Conservation (phyloP, 2,329 filamentous ascomycete genomes). For the Diaporthe nobilis region DNA sequence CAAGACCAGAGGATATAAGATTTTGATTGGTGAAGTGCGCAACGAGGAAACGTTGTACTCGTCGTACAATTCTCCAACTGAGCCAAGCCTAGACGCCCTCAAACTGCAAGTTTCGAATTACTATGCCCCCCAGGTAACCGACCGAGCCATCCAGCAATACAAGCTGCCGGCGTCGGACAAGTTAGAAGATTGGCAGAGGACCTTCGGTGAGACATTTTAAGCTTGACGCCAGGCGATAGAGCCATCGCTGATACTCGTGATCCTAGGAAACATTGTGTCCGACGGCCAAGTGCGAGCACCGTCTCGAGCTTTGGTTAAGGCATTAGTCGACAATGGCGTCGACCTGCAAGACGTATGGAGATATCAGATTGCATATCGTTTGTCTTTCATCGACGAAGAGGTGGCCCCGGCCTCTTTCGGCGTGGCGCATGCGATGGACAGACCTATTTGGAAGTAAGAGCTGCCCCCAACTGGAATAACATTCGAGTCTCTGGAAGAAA, state of each 20-base stretch:
- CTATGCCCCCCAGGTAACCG: conserved; percentile 56
- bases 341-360: conserved; percentile 54
- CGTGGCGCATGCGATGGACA: conserved; percentile 58
- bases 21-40: conserved; percentile 59
- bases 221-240: not conserved
- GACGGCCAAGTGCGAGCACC: conserved; percentile 57
- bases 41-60: conserved; percentile 62
- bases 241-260: not conserved
- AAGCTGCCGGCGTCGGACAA: conserved; percentile 49
- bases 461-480: not conserved
- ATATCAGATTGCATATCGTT: conserved; percentile 57
- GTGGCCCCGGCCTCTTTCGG: conserved; percentile 54
- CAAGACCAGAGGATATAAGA: conserved; percentile 49
- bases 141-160: conserved; percentile 54
- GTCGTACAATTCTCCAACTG: conserved; percentile 54
- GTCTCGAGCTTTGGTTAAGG: conserved; percentile 51
- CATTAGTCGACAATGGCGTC: conserved; percentile 51
- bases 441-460: conserved; percentile 59
- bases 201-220: conserved; percentile 50
- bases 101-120: conserved; percentile 58
- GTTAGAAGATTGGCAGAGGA: conserved; percentile 53
- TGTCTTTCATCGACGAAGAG: conserved; percentile 58
- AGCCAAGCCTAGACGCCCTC: conserved; percentile 52
- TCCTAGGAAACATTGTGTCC: conserved; percentile 50
- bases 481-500: not conserved